Evolutionary conservation across 768 basidiomycete genomes (phyloP).

Genomic region (Hebeloma cylindrosporum): DNA sequence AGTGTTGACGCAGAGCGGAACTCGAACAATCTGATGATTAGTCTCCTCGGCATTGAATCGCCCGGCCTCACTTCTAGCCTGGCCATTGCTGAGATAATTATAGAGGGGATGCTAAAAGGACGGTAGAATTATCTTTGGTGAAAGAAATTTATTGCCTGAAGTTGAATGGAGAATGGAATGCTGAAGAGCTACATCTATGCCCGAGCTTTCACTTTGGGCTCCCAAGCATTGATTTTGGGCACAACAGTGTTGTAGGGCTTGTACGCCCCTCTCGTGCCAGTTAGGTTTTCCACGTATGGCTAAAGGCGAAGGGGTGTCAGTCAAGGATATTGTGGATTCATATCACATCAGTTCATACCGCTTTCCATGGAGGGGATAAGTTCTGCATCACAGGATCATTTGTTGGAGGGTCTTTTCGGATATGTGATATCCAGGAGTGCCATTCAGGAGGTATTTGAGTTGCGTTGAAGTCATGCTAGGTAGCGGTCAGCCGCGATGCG

Average conservation of each 20-base stretch:
- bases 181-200: constrained; percentile 24
- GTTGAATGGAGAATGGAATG: constrained; percentile 4
- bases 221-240: constrained; percentile 84
- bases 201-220: constrained; percentile 66
- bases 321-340: background rate
- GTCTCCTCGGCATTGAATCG: constrained; percentile 86
- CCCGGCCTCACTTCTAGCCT: constrained; percentile 88
- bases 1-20: constrained; percentile 27
- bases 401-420: constrained; percentile 78
- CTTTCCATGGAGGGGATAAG: constrained; percentile 76
- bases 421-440: constrained; percentile 95
- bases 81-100: constrained; percentile 83
- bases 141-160: constrained; percentile 5
- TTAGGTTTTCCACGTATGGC: constrained; percentile 88
- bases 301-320: constrained; percentile 27
- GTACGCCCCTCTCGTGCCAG: constrained; percentile 91
- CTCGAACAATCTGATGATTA: constrained; percentile 61
- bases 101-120: constrained; percentile 51
- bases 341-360: constrained; percentile 47
- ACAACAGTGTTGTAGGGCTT: constrained; percentile 83
- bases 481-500: constrained; percentile 6
- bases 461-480: constrained; percentile 82
- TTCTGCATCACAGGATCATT: constrained; percentile 73
- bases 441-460: constrained; percentile 94
- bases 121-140: constrained; percentile 7